Evolutionary conservation across 441 rosid genomes (phyloP).

Genomic region (Pelargonium cotyledonis): DNA sequence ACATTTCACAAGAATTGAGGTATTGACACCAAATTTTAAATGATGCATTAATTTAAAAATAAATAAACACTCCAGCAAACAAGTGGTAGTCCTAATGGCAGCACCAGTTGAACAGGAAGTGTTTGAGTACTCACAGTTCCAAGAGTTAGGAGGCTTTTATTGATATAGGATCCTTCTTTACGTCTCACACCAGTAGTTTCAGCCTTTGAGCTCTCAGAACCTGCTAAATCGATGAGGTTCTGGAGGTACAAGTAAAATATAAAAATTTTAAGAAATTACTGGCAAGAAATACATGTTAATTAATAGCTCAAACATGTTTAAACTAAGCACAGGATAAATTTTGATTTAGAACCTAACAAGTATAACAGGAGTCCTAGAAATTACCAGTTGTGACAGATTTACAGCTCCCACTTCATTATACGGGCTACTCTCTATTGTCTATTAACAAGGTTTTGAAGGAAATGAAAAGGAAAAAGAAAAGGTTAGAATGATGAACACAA

Average conservation of each 20-base stretch:
- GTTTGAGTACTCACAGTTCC: conserved; percentile 73
- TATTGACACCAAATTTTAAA: neutral
- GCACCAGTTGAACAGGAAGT: neutral
- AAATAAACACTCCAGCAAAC: neutral
- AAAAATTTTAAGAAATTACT: conserved; percentile 27
- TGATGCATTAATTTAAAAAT: neutral
- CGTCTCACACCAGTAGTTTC: conserved; percentile 91
- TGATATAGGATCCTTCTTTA: conserved; percentile 96
- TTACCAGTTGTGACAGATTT: conserved; percentile 94
- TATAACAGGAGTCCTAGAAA: conserved; percentile 24
- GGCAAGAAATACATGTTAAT: neutral
- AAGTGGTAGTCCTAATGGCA: neutral
- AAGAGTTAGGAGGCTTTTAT: conserved; percentile 94
- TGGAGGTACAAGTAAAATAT: conserved; percentile 53
- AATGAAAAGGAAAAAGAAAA: conserved; percentile 11
- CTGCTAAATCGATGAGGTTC: conserved; percentile 99
- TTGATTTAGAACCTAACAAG: conserved; percentile 12
- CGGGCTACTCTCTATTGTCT: conserved; percentile 95
- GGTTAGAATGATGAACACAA: neutral
- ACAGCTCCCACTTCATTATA: conserved; percentile 81
- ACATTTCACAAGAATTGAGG: neutral
- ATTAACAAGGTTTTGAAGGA: conserved; percentile 21
- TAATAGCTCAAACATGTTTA: neutral
- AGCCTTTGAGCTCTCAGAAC: conserved; percentile 99
- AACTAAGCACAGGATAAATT: neutral